These are phyloP conservation scores for Saccharum officinarum DNA, from an alignment of 176 grass and related monocot species.

Conservation along the genomic window DNA sequence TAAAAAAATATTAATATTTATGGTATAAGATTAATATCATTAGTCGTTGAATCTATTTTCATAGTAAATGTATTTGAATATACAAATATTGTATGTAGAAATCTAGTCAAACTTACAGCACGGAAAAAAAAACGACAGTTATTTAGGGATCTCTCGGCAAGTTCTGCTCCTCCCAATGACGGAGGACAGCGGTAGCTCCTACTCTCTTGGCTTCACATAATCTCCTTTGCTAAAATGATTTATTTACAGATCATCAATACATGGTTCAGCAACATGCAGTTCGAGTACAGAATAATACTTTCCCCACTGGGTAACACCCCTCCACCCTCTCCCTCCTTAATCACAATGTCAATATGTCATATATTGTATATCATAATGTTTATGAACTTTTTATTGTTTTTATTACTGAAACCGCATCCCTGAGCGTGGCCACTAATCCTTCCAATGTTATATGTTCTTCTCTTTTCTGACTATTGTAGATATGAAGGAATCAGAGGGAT, in stretches of 20 bases:
- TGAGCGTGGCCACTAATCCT: neutral
- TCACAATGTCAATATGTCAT: neutral
- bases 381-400: neutral
- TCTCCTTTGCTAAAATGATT: neutral
- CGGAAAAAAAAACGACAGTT: too few relatives aligned
- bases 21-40: too few relatives aligned
- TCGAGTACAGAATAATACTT: constrained; percentile 35
- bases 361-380: neutral
- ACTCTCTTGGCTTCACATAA: constrained; percentile 18
- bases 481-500: constrained; percentile 42
- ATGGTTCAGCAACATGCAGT: constrained; percentile 38
- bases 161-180: constrained; percentile 4
- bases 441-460: neutral
- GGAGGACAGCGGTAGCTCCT: constrained; percentile 38
- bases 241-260: constrained; percentile 42
- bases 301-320: constrained; percentile 43
- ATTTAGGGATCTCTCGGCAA: too few relatives aligned
- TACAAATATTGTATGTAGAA: too few relatives aligned
- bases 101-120: too few relatives aligned
- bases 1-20: too few relatives aligned
- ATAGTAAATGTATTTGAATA: too few relatives aligned
- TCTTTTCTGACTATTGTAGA: constrained; percentile 27
- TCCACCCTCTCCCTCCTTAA: neutral
- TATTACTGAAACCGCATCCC: neutral
- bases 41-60: too few relatives aligned